These are phyloP conservation scores for Pontederia crassipes DNA, from an alignment of 176 grass and related monocot genomes.

Conservation along the genomic window DNA sequence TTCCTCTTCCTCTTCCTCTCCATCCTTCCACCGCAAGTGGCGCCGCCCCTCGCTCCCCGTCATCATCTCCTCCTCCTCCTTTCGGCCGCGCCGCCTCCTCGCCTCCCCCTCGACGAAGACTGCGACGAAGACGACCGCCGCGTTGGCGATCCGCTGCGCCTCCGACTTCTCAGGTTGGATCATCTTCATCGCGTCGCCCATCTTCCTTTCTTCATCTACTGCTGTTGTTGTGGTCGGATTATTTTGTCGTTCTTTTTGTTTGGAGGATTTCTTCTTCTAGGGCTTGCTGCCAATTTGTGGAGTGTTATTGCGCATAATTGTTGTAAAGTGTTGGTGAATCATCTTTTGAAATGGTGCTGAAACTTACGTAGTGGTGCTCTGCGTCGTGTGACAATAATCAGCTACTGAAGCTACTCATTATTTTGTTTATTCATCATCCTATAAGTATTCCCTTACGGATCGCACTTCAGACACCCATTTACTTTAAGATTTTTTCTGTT, in stretches of 20 bases:
- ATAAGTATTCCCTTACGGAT: no score
- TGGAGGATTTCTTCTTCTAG: background rate
- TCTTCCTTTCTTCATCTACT: background rate
- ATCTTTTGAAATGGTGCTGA: no score
- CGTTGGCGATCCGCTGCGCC: background rate
- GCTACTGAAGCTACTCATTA: no score
- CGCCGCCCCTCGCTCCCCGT: background rate
- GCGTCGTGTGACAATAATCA: no score
- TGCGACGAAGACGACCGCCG: background rate
- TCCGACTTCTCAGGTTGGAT: constrained; percentile 1
- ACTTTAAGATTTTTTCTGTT: no score
- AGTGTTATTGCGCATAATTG: background rate
- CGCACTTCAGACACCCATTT: no score
- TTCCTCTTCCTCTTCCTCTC: background rate
- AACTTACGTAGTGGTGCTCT: no score
- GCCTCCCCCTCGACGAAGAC: no score
- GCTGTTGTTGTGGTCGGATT: background rate
- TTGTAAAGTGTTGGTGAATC: no score
- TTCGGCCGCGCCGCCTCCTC: background rate
- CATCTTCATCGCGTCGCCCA: background rate
- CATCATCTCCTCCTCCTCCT: background rate
- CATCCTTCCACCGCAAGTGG: background rate
- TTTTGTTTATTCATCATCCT: no score
- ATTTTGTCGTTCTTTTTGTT: background rate
- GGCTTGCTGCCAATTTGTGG: background rate